Base-by-base conservation (phyloP, 2,329 filamentous ascomycete species). In the Monilinia vaccinii-corymbosi region DNA sequence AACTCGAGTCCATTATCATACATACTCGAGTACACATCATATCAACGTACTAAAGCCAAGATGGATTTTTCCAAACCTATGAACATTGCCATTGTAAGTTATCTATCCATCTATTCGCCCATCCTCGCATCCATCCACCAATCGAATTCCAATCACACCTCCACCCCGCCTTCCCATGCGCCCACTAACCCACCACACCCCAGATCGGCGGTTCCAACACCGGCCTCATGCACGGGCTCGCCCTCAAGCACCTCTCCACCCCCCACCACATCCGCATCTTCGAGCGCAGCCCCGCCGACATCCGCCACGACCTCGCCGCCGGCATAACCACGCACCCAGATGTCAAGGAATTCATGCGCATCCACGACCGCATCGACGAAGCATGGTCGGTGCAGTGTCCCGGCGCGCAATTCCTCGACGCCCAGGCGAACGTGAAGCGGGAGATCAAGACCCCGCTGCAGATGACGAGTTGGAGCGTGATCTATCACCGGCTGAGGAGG, bases 201-300 rank as follows among this genome's bases (percentile, higher is more conserved):
- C 31, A 61, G 56, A 59, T 67, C 10, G 65, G 65, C 31, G 64
- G 65, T n/a, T 67, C 65, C 38, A 62, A 65, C 49, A 62, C 51
- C 2, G 60, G 61, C 25, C 63, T 66, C 7, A 62, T 67, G 50
- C 53, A 60, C 32, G 66, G 58, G 28, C 62, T 63, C 8, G 48
- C 62, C 21, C 60, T 67, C 34, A 44, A 44, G 9, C 53, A 58
- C 18, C 60, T 63, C 4, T 60, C 61, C n/a, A 32, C 7, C 4
- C 50, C 46, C 23, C 60, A 66, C 56, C 46, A 60, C 25, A 46
- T 66, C 21, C 60, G 38, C 10, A 65, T 67, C 16, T 56, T 67
- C 25, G 66, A 66, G 34, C 61, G 60, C 18, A 61, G 55, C 5
- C 42, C 56, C 8, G 23, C 51, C 1, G 28, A 49, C 0, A 28